Conservation (phyloP, 306 rosid genomes). For the Vigna mungo region DNA sequence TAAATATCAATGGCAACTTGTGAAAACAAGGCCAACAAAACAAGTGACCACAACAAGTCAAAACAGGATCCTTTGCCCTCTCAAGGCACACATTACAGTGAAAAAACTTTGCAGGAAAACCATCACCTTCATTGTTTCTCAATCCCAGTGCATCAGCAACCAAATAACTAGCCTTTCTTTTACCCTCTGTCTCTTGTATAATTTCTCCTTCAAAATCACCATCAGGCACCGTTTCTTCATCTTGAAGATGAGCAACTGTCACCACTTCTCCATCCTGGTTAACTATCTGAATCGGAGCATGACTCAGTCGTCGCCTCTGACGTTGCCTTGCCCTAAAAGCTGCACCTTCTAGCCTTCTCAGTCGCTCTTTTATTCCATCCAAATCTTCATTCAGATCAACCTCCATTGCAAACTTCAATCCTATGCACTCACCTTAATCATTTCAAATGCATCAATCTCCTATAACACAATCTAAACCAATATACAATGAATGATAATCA, state of each 20-base stretch:
- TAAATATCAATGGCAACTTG: conserved; percentile 61
- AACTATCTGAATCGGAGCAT: conserved; percentile 42
- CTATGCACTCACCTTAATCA: no score
- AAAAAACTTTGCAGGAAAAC: conserved; percentile 52
- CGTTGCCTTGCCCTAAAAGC: conserved; percentile 60
- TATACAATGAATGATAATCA: conserved; percentile 13
- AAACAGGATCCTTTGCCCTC: conserved; percentile 70
- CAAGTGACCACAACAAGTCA: conserved; percentile 91
- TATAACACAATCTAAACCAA: conserved; percentile 6
- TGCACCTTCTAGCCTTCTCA: conserved; percentile 65
- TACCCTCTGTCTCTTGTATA: conserved; percentile 17
- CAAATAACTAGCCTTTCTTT: conserved; percentile 48
- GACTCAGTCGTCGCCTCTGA: conserved; percentile 49
- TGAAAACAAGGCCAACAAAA: conserved; percentile 90
- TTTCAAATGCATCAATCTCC: conserved; percentile 37
- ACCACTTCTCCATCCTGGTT: conserved; percentile 38
- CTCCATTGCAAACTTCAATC: conserved; percentile 55
- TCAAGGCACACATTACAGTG: conserved; percentile 71
- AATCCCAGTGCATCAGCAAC: conserved; percentile 65
- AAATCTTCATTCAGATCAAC: conserved; percentile 63
- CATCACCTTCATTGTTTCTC: conserved; percentile 40
- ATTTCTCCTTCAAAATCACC: conserved; percentile 36
- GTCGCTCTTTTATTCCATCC: conserved; percentile 62
- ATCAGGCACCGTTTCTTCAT: conserved; percentile 32
- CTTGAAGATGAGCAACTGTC: conserved; percentile 25